Percentiles rank a stretch among this genome's conserved stretches.
Evolutionary conservation across 306 rosid species (phyloP).

Genomic region (Styphnolobium japonicum): DNA sequence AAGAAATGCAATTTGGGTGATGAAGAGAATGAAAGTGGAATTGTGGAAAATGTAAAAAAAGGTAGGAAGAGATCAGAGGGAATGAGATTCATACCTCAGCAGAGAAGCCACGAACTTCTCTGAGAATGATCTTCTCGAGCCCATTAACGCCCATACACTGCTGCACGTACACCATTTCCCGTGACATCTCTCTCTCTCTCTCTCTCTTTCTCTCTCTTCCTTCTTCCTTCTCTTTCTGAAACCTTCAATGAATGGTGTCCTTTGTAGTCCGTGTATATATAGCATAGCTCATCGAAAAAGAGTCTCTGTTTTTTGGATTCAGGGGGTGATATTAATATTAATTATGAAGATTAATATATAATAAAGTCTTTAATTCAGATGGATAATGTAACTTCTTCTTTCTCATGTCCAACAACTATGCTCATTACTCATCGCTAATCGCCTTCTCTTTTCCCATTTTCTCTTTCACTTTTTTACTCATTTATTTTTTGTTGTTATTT

Average conservation of each 20-base stretch:
- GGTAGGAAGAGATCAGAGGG: too few relatives aligned
- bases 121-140: slow-evolving; percentile 57
- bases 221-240: neutral
- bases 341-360: too few relatives aligned
- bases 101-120: slow-evolving; percentile 53
- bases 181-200: slow-evolving; percentile 25
- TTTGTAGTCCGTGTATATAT: neutral
- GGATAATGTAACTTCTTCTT: too few relatives aligned
- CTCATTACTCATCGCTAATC: too few relatives aligned
- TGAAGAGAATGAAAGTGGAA: too few relatives aligned
- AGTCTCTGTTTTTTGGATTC: neutral
- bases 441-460: neutral
- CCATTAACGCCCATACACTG: slow-evolving; percentile 46
- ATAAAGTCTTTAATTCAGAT: too few relatives aligned
- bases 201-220: neutral
- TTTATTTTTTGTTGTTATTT: too few relatives aligned
- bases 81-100: slow-evolving; percentile 52
- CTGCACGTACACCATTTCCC: slow-evolving; percentile 38
- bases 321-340: too few relatives aligned
- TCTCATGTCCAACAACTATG: too few relatives aligned
- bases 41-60: too few relatives aligned
- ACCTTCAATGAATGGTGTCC: neutral
- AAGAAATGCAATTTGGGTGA: too few relatives aligned
- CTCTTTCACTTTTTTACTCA: too few relatives aligned
- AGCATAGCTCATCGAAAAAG: neutral